These are phyloP conservation scores for Pascua guehoae DNA, from an alignment of 1,284 basidiomycete species.

Conservation along the genomic window DNA sequence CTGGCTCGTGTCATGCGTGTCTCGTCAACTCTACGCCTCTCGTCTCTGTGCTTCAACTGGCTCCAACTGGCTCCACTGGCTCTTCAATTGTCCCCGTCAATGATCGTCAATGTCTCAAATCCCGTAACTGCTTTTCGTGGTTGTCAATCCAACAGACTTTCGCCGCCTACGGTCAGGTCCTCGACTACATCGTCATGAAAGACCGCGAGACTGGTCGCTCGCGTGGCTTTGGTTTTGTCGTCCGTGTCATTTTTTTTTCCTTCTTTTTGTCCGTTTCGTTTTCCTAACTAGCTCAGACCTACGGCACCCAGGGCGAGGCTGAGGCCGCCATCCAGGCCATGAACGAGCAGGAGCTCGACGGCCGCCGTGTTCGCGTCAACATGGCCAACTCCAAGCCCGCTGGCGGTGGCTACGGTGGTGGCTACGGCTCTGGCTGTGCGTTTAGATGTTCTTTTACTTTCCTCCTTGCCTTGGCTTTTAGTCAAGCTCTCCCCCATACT, in stretches of 20 bases:
- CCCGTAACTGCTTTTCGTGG: neutral
- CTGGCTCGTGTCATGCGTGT: neutral
- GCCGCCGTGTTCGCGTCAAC: conserved; percentile 84
- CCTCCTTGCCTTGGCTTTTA: no score
- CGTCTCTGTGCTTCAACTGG: conserved; percentile 4
- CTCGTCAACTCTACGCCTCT: neutral
- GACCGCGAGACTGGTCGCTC: conserved; percentile 95
- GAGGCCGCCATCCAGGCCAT: conserved; percentile 70
- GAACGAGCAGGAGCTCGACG: conserved; percentile 92
- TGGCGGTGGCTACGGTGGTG: conserved; percentile 52
- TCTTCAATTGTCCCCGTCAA: neutral
- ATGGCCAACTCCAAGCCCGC: conserved; percentile 80
- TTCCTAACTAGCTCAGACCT: conserved; percentile 54
- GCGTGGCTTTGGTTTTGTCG: conserved; percentile 92
- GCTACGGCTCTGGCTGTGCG: conserved; percentile 45
- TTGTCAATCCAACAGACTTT: conserved; percentile 37
- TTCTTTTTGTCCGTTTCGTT: neutral
- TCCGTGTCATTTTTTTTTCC: conserved; percentile 27
- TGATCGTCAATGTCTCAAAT: neutral
- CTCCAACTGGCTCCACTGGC: neutral
- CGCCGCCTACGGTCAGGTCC: conserved; percentile 45
- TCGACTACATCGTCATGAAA: conserved; percentile 85
- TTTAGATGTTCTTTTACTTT: neutral
- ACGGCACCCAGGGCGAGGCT: conserved; percentile 63
- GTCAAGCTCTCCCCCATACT: no score